These are phyloP conservation scores for Pezicula radicicola DNA, from an alignment of 2,329 filamentous ascomycete genomes.

Conservation along the genomic window DNA sequence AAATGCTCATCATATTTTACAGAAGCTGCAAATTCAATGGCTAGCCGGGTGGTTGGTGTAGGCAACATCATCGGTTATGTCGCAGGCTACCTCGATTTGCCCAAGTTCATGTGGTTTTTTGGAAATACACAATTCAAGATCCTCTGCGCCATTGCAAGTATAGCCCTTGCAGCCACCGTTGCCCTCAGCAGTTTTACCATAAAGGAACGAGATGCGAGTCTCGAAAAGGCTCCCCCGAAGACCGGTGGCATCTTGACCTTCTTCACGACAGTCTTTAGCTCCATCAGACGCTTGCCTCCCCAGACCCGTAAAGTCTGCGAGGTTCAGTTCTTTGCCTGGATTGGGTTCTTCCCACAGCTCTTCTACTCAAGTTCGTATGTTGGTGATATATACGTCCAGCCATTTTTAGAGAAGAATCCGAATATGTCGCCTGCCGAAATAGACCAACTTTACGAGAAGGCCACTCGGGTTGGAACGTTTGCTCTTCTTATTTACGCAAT, in stretches of 20 bases:
- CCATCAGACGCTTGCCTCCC: constrained; percentile 74
- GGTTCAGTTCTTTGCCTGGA: constrained; percentile 85
- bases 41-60: constrained; percentile 78
- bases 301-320: constrained; percentile 81
- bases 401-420: constrained; percentile 73
- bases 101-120: constrained; percentile 71
- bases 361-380: constrained; percentile 96
- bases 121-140: constrained; percentile 91
- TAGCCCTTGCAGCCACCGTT: constrained; percentile 69
- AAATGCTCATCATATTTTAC: neutral
- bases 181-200: constrained; percentile 67
- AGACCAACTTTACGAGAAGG: constrained; percentile 76
- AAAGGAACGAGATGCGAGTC: constrained; percentile 75
- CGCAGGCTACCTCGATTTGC: constrained; percentile 80
- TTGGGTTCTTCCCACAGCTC: constrained; percentile 92
- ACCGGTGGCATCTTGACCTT: constrained; percentile 71
- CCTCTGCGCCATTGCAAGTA: constrained; percentile 78
- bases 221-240: constrained; percentile 60
- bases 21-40: constrained; percentile 92
- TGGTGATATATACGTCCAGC: constrained; percentile 87
- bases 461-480: constrained; percentile 83
- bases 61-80: constrained; percentile 91
- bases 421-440: constrained; percentile 74
- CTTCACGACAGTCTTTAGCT: constrained; percentile 73
- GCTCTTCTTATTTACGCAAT: constrained; percentile 86